These are phyloP conservation scores for Zygosaccharomyces gambellarensis DNA, from an alignment of 805 yeast genomes.

Conservation along the genomic window DNA sequence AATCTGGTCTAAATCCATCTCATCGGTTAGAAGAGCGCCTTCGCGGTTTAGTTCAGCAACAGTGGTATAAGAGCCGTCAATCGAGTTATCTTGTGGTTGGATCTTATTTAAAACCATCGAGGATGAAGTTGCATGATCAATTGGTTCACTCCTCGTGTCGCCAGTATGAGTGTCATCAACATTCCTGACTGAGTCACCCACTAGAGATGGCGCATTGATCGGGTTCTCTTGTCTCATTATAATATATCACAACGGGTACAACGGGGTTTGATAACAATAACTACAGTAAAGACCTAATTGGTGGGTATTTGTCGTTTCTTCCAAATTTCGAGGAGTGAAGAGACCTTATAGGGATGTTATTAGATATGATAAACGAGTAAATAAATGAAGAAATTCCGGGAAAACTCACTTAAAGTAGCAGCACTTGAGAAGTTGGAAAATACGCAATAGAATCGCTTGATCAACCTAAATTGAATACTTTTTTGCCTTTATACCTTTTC, in stretches of 20 bases:
- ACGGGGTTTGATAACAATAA: background rate
- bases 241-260: background rate
- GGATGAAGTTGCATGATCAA: conserved; percentile 10
- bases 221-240: conserved; percentile 2
- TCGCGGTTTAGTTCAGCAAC: conserved; percentile 34
- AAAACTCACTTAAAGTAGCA: no score
- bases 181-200: conserved; percentile 30
- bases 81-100: conserved; percentile 12
- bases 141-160: conserved; percentile 18
- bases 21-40: conserved; percentile 36
- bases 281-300: background rate
- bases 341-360: background rate
- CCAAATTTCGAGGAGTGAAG: background rate
- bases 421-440: no score
- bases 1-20: conserved; percentile 29
- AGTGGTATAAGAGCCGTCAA: conserved; percentile 23
- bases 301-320: background rate
- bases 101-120: conserved; percentile 15
- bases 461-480: background rate
- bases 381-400: no score
- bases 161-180: conserved; percentile 23
- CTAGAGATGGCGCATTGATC: conserved; percentile 23
- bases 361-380: no score
- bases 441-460: no score
- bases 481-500: background rate